These are phyloP conservation scores for Xylaria sp. DNA, from an alignment of 2,329 filamentous ascomycete species.

Conservation along the genomic window DNA sequence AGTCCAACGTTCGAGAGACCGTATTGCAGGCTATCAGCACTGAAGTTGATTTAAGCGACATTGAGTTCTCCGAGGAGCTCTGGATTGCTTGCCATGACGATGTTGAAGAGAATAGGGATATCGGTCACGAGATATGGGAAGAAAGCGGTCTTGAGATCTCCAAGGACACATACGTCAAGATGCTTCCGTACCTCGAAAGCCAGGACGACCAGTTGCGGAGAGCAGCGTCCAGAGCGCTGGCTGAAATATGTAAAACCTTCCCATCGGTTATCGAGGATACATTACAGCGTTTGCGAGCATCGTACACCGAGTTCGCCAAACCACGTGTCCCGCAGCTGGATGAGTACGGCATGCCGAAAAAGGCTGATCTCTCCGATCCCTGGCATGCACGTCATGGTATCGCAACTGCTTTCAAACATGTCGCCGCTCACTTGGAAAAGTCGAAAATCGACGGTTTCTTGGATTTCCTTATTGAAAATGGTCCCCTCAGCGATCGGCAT, in stretches of 20 bases:
- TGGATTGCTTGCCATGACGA: conserved; percentile 94
- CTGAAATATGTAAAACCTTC: conserved; percentile 63
- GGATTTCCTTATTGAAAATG: conserved; percentile 76
- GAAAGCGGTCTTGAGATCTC: conserved; percentile 76
- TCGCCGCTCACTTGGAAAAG: conserved; percentile 64
- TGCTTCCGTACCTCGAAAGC: conserved; percentile 74
- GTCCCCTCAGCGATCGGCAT: conserved; percentile 81
- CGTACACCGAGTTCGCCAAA: conserved; percentile 75
- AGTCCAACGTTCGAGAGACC: conserved; percentile 74
- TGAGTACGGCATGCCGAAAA: conserved; percentile 89
- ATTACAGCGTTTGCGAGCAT: conserved; percentile 59
- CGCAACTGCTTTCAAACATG: conserved; percentile 77
- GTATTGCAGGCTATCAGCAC: conserved; percentile 85
- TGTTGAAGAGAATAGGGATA: conserved; percentile 75
- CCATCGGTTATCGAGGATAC: conserved; percentile 56
- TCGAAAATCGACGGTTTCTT: conserved; percentile 71
- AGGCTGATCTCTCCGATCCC: conserved; percentile 77
- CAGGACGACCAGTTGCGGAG: conserved; percentile 76
- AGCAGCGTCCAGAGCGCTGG: conserved; percentile 75
- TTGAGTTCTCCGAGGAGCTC: conserved; percentile 81
- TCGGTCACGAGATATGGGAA: conserved; percentile 88
- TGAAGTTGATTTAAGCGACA: conserved; percentile 85
- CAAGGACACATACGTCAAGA: conserved; percentile 57
- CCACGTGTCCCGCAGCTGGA: conserved; percentile 79
- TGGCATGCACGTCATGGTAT: conserved; percentile 92